Evolutionary conservation across 495 filamentous ascomycete species (phyloP), one percentile per base, ranked within the genome.

Genomic region (Geopyxis carbonaria): DNA sequence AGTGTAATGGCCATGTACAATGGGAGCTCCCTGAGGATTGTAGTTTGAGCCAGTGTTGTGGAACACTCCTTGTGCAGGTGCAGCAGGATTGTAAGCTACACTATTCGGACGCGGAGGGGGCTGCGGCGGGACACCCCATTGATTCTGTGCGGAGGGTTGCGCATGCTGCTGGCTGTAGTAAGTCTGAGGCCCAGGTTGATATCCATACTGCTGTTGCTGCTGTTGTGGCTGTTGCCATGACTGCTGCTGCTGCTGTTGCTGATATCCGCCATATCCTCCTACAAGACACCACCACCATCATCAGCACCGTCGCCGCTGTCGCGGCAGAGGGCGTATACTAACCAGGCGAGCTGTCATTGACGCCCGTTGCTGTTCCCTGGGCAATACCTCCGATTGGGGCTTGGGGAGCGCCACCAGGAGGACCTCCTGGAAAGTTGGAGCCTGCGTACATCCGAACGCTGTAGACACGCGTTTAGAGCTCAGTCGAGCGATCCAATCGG

Each of bases 301-400:
- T 9, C 15, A n/a, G 34, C 4, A 6, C 15, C 4, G 8, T 5
- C n/a, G 5, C 31, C 18, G n/a, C 31, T 5, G 18, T 33, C 7
- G 31, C 6, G 31, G 7, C 5, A 13, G 7, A 15, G 7, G 7
- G 14, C 13, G 18, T 33, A 33, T 15, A 2, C 27, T n/a, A 30
- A n/a, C 34, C 34, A 22, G 22, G 34, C 22, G 10, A 13, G 16
- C 15, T 24, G 5, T 39, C 22, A 22, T 43, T 43, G 6, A 47
- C 49, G 5, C 49, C 49, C 1, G 48, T 52, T 22, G 43, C 49
- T 11, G 48, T 47, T 3, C 49, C 48, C 0, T 48, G 40, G 7
- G 42, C 21, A 25, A 52, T 51, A 16, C 43, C 40, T 1, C 47
- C 45, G 2, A 42, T 13, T 32, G 22, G 23, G 3, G 15, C 6